These are phyloP conservation scores for Mycena galericulata DNA, from an alignment of 768 basidiomycete genomes.

Conservation along the genomic window DNA sequence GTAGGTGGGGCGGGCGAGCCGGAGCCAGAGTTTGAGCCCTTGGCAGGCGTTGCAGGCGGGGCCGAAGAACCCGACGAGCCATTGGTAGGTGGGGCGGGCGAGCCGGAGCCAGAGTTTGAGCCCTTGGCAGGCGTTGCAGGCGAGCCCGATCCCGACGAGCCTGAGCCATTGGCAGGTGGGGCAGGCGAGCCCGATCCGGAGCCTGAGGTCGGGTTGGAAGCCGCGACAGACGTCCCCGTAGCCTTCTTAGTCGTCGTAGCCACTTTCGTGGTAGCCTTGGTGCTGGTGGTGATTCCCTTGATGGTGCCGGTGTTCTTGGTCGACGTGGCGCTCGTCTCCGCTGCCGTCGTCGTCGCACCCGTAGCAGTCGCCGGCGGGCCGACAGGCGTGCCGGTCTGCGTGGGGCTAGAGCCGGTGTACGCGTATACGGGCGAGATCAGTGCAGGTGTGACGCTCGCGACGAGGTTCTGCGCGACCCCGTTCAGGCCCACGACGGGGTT, in stretches of 20 bases:
- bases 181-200: slow-evolving; percentile 6
- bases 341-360: background rate
- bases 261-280: background rate
- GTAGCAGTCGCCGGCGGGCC: slow-evolving; percentile 32
- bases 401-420: slow-evolving; percentile 57
- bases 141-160: too few relatives aligned
- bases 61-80: too few relatives aligned
- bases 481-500: slow-evolving; percentile 55
- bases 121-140: background rate
- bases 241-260: background rate
- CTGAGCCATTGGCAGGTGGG: too few relatives aligned
- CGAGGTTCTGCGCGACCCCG: slow-evolving; percentile 16
- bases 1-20: background rate
- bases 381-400: slow-evolving; percentile 49
- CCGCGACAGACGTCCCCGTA: background rate
- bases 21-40: background rate
- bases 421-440: slow-evolving; percentile 58
- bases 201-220: slow-evolving; percentile 8
- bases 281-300: background rate
- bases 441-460: slow-evolving; percentile 46
- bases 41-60: background rate
- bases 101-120: background rate
- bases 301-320: background rate
- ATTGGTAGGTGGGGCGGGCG: background rate
- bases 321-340: background rate